A percentile compares a stretch with the other conserved stretches of the same genome.
These are phyloP conservation scores for Oryza meridionalis DNA, from an alignment of 176 grass and related monocot species.

Conservation along the genomic window DNA sequence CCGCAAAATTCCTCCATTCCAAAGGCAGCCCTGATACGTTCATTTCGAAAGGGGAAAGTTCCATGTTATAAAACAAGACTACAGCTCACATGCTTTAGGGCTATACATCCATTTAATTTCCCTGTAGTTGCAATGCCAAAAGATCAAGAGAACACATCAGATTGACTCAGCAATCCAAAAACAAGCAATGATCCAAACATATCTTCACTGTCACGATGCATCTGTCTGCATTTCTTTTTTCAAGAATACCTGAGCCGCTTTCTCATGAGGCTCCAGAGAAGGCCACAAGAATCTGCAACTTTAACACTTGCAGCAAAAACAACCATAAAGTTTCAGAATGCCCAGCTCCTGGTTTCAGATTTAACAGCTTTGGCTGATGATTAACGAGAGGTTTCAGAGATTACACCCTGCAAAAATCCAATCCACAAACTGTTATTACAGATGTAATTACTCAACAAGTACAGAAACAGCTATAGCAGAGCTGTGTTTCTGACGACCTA, in stretches of 20 bases:
- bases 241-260: background rate
- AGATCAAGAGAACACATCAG: background rate
- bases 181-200: slow-evolving; percentile 10
- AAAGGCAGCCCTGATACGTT: background rate
- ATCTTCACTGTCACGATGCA: background rate
- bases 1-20: background rate
- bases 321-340: background rate
- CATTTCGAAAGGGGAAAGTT: background rate
- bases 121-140: background rate
- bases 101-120: background rate
- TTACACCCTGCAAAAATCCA: background rate
- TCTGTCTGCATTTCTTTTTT: background rate
- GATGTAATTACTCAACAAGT: background rate
- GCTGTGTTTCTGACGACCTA: background rate
- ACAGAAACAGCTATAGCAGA: background rate
- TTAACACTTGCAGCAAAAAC: background rate
- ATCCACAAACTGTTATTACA: background rate
- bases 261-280: background rate
- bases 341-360: background rate
- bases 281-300: slow-evolving; percentile 14
- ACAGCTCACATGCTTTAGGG: background rate
- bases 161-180: background rate
- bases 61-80: background rate
- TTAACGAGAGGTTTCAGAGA: background rate
- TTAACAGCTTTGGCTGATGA: background rate